Conservation (phyloP, 2,329 filamentous ascomycete species). For the Penicillium olsonii region DNA sequence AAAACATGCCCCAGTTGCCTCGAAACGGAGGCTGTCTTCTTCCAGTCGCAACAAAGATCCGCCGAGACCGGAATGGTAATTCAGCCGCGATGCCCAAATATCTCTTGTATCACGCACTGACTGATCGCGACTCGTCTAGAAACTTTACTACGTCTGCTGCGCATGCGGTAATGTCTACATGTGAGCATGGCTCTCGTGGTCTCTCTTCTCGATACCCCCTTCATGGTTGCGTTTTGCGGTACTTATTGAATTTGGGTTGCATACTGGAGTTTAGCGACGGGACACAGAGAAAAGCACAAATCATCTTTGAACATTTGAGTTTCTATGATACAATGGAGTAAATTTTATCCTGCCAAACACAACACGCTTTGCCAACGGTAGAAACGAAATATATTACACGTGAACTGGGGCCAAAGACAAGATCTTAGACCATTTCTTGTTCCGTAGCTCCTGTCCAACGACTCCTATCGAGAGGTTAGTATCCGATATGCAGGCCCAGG, state of each 20-base stretch:
- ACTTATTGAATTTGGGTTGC: slow-evolving; percentile 15
- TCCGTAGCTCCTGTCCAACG: slow-evolving; percentile 83
- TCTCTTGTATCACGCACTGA: slow-evolving; percentile 15
- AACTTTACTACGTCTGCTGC: slow-evolving; percentile 93
- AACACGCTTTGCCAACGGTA: slow-evolving; percentile 30
- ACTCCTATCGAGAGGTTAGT: slow-evolving; percentile 58
- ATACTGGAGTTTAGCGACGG: slow-evolving; percentile 8
- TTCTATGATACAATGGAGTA: slow-evolving; percentile 34
- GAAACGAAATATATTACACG: slow-evolving; percentile 52
- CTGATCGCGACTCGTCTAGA: slow-evolving; percentile 52
- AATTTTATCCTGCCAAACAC: slow-evolving; percentile 15
- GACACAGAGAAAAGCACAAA: slow-evolving; percentile 1
- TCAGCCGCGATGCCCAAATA: slow-evolving; percentile 1
- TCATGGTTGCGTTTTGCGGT: slow-evolving; percentile 18
- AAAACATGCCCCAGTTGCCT: slow-evolving; percentile 82
- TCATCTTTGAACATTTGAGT: slow-evolving; percentile 9
- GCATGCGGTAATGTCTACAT: slow-evolving; percentile 84
- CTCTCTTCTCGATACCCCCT: slow-evolving; percentile 34
- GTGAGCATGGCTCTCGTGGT: slow-evolving; percentile 23
- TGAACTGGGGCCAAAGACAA: slow-evolving; percentile 88
- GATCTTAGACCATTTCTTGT: slow-evolving; percentile 98
- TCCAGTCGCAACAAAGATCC: slow-evolving; percentile 96
- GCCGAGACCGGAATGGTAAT: slow-evolving; percentile 95
- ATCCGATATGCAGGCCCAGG: slow-evolving; percentile 4
- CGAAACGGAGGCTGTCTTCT: slow-evolving; percentile 92